Conservation (phyloP, 2,329 filamentous ascomycete species). For the Cladosporium sp. region DNA sequence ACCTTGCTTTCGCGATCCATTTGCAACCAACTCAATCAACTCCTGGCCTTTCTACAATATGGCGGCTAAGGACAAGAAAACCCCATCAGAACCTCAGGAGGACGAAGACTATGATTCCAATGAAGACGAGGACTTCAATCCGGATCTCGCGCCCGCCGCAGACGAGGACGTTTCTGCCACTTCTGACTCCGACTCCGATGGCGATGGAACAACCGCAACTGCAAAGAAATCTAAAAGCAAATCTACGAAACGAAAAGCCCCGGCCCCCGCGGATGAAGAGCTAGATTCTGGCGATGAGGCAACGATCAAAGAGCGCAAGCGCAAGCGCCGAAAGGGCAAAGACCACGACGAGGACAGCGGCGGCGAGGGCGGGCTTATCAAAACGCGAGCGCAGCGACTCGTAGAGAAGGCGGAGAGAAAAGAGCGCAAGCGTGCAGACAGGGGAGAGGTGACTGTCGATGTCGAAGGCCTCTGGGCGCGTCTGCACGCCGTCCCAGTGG, state of each 20-base stretch:
- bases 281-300: constrained; percentile 52
- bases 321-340: constrained; percentile 33
- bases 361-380: constrained; percentile 46
- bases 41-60: constrained; percentile 3
- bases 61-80: constrained; percentile 12
- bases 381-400: constrained; percentile 48
- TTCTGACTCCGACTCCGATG: constrained; percentile 30
- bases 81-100: not conserved
- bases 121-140: constrained; percentile 40
- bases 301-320: constrained; percentile 45
- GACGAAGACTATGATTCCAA: constrained; percentile 38
- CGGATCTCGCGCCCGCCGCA: constrained; percentile 24
- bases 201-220: constrained; percentile 17
- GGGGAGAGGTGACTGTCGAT: constrained; percentile 48
- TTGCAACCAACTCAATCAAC: not conserved
- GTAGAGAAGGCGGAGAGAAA: constrained; percentile 44
- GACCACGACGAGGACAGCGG: constrained; percentile 34
- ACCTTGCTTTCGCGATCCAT: not conserved
- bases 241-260: constrained; percentile 31
- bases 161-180: constrained; percentile 28
- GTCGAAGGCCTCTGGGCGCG: constrained; percentile 50
- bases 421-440: constrained; percentile 37
- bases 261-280: constrained; percentile 30
- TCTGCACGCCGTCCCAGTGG: constrained; percentile 38
- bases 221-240: constrained; percentile 32